A percentile compares a stretch with the other conserved stretches of the same genome.
Evolutionary conservation across 345 rosid species (phyloP).

Genomic region (Gossypioides kirkii): DNA sequence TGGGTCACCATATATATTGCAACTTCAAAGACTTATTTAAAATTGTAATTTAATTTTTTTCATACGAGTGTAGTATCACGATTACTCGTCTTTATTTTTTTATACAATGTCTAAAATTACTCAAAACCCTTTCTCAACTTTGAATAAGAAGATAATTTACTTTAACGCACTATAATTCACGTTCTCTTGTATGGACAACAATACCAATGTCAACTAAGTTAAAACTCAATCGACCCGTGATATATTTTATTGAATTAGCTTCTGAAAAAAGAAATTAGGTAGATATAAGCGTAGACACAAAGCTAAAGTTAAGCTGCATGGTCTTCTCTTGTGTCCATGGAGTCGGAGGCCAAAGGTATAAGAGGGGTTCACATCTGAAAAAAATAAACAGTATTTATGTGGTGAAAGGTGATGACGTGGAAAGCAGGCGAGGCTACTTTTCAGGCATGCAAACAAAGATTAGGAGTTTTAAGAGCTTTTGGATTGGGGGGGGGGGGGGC

Average conservation of each 20-base stretch:
- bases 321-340: not conserved
- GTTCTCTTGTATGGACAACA: rapidly evolving
- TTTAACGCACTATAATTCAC: rapidly evolving
- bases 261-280: too few species aligned
- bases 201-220: rapidly evolving
- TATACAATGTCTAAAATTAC: rapidly evolving
- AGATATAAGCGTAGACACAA: too few species aligned
- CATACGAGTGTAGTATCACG: rapidly evolving
- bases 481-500: conserved; percentile 19
- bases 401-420: conserved; percentile 23
- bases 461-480: conserved; percentile 11
- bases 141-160: rapidly evolving
- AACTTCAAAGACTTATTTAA: not conserved
- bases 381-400: not conserved
- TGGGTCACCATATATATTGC: not conserved
- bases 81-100: too few species aligned
- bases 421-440: conserved; percentile 28
- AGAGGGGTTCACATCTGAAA: conserved; percentile 10
- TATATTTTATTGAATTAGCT: too few species aligned
- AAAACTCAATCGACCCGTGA: too few species aligned
- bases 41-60: not conserved
- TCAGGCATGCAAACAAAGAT: conserved; percentile 40
- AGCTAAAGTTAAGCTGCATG: conserved; percentile 7
- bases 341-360: conserved; percentile 1
- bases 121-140: rapidly evolving